Conservation (phyloP, 768 basidiomycete species). For the Chalciporus piperatus region DNA sequence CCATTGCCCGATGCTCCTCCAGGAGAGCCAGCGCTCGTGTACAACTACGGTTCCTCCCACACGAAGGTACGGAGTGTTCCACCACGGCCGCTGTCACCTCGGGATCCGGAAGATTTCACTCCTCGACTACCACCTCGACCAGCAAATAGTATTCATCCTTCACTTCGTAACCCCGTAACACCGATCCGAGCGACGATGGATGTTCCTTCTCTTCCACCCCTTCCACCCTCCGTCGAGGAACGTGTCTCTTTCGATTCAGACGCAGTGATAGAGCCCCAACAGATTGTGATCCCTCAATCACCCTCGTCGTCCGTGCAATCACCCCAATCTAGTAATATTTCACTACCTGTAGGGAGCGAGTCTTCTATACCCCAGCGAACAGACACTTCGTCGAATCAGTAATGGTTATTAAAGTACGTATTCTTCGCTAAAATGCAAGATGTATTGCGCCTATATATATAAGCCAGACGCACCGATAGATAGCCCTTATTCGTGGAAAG, state of each 20-base stretch:
- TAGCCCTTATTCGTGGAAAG: constrained; percentile 16
- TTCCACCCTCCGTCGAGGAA: constrained; percentile 24
- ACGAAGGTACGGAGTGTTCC: constrained; percentile 60
- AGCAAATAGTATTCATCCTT: constrained; percentile 75
- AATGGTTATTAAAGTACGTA: constrained; percentile 4
- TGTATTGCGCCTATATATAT: neutral
- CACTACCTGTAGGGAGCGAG: constrained; percentile 12
- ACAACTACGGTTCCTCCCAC: constrained; percentile 68
- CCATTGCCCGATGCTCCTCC: constrained; percentile 72
- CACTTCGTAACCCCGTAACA: constrained; percentile 53
- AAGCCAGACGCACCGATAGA: constrained; percentile 1
- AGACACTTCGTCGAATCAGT: constrained; percentile 14
- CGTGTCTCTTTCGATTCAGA: constrained; percentile 3
- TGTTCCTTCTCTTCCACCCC: constrained; percentile 28
- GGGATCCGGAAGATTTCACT: constrained; percentile 61
- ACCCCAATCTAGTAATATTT: constrained; percentile 8
- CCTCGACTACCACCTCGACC: constrained; percentile 70
- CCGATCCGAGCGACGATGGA: constrained; percentile 43
- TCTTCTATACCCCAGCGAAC: constrained; percentile 6
- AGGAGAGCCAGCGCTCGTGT: constrained; percentile 55
- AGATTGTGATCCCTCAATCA: constrained; percentile 11
- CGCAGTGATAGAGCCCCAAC: constrained; percentile 4
- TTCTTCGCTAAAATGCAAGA: neutral
- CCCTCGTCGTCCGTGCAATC: constrained; percentile 20
- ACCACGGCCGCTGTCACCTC: constrained; percentile 20